A percentile compares a stretch with the other conserved stretches of the same genome.
phyloP scores from a whole-genome alignment of 345 rosid species.

The Kandelia obovata region DNA sequence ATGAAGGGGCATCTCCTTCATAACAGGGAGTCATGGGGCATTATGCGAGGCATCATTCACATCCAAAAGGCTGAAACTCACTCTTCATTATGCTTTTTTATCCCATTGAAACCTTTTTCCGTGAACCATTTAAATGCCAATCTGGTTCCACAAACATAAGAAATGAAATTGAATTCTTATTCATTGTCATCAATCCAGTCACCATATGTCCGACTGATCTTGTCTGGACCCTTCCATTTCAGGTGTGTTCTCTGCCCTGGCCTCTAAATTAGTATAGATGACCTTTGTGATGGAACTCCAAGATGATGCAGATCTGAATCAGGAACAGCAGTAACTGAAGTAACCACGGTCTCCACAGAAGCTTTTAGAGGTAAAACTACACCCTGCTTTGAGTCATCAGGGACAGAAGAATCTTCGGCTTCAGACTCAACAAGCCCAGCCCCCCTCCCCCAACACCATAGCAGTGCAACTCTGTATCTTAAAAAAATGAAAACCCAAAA shows the following conservation, averaged over 20 bases:
- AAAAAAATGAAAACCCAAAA: constrained; percentile 4
- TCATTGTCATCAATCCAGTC: constrained; percentile 96
- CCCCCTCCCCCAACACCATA: constrained; percentile 54
- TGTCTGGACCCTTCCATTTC: constrained; percentile 98
- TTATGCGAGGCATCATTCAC: constrained; percentile 14
- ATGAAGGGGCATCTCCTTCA: too few relatives aligned
- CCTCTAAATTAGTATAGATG: constrained; percentile 58
- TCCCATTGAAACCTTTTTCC: constrained; percentile 6
- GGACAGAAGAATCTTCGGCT: constrained; percentile 46
- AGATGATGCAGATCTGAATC: constrained; percentile 55
- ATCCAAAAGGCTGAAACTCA: constrained; percentile 16
- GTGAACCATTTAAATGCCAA: constrained; percentile 4
- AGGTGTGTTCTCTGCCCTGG: constrained; percentile 80
- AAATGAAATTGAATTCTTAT: constrained; percentile 25
- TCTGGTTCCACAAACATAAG: constrained; percentile 5
- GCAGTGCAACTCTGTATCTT: constrained; percentile 70
- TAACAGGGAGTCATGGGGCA: not conserved
- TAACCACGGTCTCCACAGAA: constrained; percentile 42
- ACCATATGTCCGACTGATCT: constrained; percentile 94
- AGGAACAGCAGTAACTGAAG: constrained; percentile 47
- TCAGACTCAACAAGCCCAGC: constrained; percentile 53
- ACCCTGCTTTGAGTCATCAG: constrained; percentile 55
- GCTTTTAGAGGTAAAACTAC: constrained; percentile 50
- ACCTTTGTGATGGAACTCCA: constrained; percentile 73
- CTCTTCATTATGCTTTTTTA: constrained; percentile 3